Conservation (phyloP, 176 grass and related monocot species). For the Calamus simplicifolius region DNA sequence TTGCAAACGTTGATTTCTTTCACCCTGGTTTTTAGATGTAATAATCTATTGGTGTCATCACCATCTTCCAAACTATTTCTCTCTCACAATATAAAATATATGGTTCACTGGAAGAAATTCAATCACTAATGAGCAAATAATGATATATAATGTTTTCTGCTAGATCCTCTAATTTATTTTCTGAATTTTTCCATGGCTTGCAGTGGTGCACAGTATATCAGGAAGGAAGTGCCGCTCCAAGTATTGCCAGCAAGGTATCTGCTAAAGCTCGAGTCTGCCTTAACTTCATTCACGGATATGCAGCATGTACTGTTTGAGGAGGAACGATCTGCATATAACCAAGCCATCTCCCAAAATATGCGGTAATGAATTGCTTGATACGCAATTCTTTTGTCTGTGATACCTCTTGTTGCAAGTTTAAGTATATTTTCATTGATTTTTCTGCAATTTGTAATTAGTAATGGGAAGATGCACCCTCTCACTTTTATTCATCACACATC, state of each 20-base stretch:
- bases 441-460: conserved; percentile 29
- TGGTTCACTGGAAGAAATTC: too few relatives aligned
- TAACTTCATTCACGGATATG: conserved; percentile 71
- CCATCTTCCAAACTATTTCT: too few relatives aligned
- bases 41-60: too few relatives aligned
- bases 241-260: conserved; percentile 64
- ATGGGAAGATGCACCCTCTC: conserved; percentile 86
- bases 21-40: too few relatives aligned
- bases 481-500: conserved; percentile 89
- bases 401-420: background rate
- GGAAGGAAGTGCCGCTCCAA: conserved; percentile 67
- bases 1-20: too few relatives aligned
- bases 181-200: conserved; percentile 14
- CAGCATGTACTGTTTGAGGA: conserved; percentile 87
- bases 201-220: conserved; percentile 86
- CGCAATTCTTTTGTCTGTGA: background rate
- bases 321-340: conserved; percentile 88
- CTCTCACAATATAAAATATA: too few relatives aligned
- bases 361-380: conserved; percentile 28
- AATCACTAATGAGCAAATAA: too few relatives aligned
- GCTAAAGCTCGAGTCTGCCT: conserved; percentile 59
- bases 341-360: conserved; percentile 82
- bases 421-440: background rate
- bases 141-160: too few relatives aligned
- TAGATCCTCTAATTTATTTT: too few relatives aligned